Evolutionary conservation across 345 rosid genomes (phyloP).

Genomic region (Anastatica hierochuntica): DNA sequence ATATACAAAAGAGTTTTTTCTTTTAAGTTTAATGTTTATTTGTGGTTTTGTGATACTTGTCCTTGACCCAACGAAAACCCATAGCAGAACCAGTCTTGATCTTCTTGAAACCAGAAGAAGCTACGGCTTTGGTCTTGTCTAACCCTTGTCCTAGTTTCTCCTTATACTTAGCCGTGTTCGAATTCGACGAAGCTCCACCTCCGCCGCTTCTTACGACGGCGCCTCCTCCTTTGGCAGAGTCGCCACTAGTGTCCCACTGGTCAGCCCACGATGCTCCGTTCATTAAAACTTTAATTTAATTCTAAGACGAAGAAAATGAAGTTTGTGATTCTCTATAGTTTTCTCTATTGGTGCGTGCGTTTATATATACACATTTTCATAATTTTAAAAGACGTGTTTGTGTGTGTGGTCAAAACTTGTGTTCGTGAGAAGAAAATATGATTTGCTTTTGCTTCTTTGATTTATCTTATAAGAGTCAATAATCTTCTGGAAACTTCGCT

Average conservation of each 20-base stretch:
- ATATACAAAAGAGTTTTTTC: too few species aligned
- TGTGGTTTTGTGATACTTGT: conserved; percentile 46
- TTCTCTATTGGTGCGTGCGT: background rate
- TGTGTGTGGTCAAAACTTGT: conserved; percentile 21
- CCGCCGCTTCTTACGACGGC: conserved; percentile 17
- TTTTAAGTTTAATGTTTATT: conserved; percentile 15
- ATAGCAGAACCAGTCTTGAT: conserved; percentile 44
- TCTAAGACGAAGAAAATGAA: background rate
- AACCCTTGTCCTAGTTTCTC: conserved; percentile 57
- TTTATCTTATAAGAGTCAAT: background rate
- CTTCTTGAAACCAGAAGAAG: conserved; percentile 51
- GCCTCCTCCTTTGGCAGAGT: conserved; percentile 17
- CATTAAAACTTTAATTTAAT: background rate
- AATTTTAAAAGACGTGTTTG: background rate
- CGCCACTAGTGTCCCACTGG: conserved; percentile 55
- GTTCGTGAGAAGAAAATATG: conserved; percentile 1
- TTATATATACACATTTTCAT: background rate
- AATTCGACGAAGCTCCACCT: conserved; percentile 17
- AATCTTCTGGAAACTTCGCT: conserved; percentile 4
- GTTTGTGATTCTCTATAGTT: conserved; percentile 4
- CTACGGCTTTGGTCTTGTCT: conserved; percentile 46
- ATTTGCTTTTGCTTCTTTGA: conserved; percentile 9
- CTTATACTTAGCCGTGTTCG: conserved; percentile 49
- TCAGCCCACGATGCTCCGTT: conserved; percentile 76
- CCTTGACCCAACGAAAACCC: conserved; percentile 57